phyloP scores from a whole-genome alignment of 371 early-diverging fungal species.

The Mortierella sp. region DNA sequence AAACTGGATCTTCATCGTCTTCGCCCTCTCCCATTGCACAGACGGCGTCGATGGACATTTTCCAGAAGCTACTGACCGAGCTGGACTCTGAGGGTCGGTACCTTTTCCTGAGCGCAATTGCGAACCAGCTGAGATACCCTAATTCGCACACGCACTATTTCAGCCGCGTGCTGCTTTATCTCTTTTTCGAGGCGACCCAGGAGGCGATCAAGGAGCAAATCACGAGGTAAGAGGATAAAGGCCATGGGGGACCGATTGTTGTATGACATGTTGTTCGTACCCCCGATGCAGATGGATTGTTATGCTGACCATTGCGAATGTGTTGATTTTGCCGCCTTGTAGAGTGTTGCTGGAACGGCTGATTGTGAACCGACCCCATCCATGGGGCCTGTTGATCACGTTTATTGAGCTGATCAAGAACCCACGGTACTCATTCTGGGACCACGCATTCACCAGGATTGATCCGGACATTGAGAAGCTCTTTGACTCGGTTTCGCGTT shows the following conservation, averaged over 20 bases:
- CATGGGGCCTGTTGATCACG: conserved; percentile 96
- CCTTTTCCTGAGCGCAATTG: conserved; percentile 89
- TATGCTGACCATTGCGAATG: too few species aligned
- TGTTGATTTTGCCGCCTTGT: conserved; percentile 11
- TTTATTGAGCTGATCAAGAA: conserved; percentile 97
- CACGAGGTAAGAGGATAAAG: conserved; percentile 63
- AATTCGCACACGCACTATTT: conserved; percentile 97
- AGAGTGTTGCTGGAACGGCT: conserved; percentile 94
- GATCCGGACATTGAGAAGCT: conserved; percentile 80
- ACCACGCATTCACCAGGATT: conserved; percentile 78
- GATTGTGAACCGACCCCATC: conserved; percentile 96
- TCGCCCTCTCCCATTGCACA: conserved; percentile 67
- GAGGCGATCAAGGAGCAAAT: conserved; percentile 94
- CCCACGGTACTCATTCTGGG: conserved; percentile 91
- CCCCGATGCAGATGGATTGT: too few species aligned
- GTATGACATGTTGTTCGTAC: too few species aligned
- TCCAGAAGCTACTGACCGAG: conserved; percentile 79
- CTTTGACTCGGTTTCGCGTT: conserved; percentile 79
- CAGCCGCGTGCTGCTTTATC: conserved; percentile 83
- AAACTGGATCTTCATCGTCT: conserved; percentile 9
- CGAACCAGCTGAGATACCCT: conserved; percentile 97
- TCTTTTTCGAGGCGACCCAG: conserved; percentile 86
- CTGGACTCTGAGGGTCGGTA: conserved; percentile 92
- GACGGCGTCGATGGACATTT: conserved; percentile 85
- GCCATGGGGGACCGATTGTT: too few species aligned